These are phyloP conservation scores for Saturnispora diversa DNA, from an alignment of 805 yeast species.

Conservation along the genomic window DNA sequence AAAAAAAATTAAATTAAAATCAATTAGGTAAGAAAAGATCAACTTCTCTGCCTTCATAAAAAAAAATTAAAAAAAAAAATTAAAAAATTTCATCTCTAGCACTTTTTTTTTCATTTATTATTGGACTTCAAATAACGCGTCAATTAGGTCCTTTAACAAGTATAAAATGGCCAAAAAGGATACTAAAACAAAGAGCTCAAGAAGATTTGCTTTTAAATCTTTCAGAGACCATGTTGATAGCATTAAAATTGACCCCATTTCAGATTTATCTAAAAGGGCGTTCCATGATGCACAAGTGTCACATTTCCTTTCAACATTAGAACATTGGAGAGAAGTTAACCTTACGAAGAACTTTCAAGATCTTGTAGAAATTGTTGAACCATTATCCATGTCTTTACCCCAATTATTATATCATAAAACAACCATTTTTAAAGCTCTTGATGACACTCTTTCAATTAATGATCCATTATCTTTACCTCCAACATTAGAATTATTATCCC, in stretches of 20 bases:
- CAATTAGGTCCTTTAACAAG: not conserved
- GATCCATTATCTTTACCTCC: constrained; percentile 77
- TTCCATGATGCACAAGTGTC: constrained; percentile 69
- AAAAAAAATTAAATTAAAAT: too few species aligned
- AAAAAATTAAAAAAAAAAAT: constrained; percentile 3
- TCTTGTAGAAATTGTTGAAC: constrained; percentile 49
- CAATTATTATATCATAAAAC: constrained; percentile 68
- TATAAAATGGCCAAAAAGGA: constrained; percentile 29
- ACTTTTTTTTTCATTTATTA: constrained; percentile 4
- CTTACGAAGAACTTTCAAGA: constrained; percentile 62
- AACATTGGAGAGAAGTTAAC: constrained; percentile 85
- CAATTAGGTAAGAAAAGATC: too few species aligned
- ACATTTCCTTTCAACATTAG: constrained; percentile 68
- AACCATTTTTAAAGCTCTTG: constrained; percentile 39
- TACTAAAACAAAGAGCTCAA: constrained; percentile 44
- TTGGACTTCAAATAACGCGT: not conserved
- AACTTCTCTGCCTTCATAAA: not conserved
- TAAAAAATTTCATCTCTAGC: too few species aligned
- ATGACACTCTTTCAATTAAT: constrained; percentile 40
- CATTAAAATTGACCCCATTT: constrained; percentile 66
- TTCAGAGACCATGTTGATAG: constrained; percentile 80
- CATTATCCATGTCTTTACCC: constrained; percentile 61
- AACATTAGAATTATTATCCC: constrained; percentile 67
- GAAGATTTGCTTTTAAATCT: constrained; percentile 58
- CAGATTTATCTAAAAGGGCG: constrained; percentile 47